phyloP scores from a whole-genome alignment of 352 stramenopile species.

The Pythium pyrilobum region DNA sequence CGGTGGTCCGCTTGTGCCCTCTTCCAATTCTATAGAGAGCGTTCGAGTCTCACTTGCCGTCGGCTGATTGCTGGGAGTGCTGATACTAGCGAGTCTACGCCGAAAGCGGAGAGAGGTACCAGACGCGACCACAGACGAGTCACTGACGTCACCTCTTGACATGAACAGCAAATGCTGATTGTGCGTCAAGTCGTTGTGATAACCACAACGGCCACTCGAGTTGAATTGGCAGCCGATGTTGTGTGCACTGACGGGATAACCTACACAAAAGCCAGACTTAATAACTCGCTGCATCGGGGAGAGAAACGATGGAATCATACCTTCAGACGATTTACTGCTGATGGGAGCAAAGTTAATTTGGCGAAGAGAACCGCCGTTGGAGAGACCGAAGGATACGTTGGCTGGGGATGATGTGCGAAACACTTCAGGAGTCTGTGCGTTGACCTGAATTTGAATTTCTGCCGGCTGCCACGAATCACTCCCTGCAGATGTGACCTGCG shows the following conservation, averaged over 20 bases:
- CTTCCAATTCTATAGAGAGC: too few species aligned
- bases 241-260: neutral
- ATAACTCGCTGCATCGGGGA: too few species aligned
- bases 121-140: constrained; percentile 6
- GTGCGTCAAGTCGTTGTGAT: constrained; percentile 14
- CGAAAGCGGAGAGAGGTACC: neutral
- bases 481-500: constrained; percentile 5
- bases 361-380: neutral
- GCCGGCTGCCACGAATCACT: constrained; percentile 11
- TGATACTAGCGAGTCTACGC: neutral
- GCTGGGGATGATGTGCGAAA: constrained; percentile 4
- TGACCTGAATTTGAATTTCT: constrained; percentile 19
- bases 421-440: neutral
- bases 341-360: constrained; percentile 8
- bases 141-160: neutral
- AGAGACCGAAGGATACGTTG: neutral
- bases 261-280: too few species aligned
- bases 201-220: constrained; percentile 11
- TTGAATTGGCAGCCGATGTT: constrained; percentile 1
- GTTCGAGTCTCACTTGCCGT: neutral
- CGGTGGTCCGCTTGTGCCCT: too few species aligned
- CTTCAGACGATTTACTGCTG: neutral
- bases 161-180: constrained; percentile 1
- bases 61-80: neutral
- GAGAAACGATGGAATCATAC: too few species aligned